A percentile compares a stretch with the other conserved stretches of the same genome.
phyloP scores from a whole-genome alignment of 805 yeast genomes.

The Yarrowia alimentaria region DNA sequence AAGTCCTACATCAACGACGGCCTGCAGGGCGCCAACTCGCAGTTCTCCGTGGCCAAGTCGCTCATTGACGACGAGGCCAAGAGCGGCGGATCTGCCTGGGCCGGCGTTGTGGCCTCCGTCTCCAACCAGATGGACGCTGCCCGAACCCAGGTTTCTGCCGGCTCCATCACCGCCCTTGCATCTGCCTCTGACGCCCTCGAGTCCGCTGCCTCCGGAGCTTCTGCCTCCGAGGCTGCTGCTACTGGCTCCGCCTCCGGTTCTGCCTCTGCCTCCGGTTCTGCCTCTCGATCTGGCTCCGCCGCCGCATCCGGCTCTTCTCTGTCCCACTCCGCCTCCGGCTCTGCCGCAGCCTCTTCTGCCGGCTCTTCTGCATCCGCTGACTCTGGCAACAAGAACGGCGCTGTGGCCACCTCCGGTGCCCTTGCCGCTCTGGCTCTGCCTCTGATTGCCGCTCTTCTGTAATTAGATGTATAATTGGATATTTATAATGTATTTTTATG shows the following conservation, averaged over 20 bases:
- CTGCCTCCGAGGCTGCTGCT: conserved; percentile 16
- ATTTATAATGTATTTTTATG: no score
- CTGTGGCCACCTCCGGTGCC: conserved; percentile 17
- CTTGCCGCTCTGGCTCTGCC: conserved; percentile 25
- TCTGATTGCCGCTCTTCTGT: conserved; percentile 26
- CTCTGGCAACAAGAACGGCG: conserved; percentile 7
- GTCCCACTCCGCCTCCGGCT: not conserved
- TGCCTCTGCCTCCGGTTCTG: conserved; percentile 9
- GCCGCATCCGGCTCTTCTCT: not conserved
- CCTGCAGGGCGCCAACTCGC: conserved; percentile 11
- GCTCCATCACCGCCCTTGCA: conserved; percentile 6
- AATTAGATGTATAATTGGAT: no score
- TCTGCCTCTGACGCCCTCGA: conserved; percentile 10
- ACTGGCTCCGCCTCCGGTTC: not conserved
- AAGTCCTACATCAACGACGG: conserved; percentile 22
- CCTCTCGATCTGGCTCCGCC: not conserved
- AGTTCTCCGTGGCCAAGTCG: conserved; percentile 21
- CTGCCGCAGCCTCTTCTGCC: conserved; percentile 8
- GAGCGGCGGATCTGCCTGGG: conserved; percentile 14
- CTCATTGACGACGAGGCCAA: conserved; percentile 28
- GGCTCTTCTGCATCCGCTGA: conserved; percentile 3
- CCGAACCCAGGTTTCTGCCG: conserved; percentile 8
- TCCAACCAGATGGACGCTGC: conserved; percentile 18
- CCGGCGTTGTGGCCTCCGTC: conserved; percentile 13
- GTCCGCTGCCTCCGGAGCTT: conserved; percentile 11